Percentiles rank a stretch among this genome's conserved stretches.
phyloP scores from a whole-genome alignment of 768 basidiomycete species.

The Krasilnikovozyma curviuscula region DNA sequence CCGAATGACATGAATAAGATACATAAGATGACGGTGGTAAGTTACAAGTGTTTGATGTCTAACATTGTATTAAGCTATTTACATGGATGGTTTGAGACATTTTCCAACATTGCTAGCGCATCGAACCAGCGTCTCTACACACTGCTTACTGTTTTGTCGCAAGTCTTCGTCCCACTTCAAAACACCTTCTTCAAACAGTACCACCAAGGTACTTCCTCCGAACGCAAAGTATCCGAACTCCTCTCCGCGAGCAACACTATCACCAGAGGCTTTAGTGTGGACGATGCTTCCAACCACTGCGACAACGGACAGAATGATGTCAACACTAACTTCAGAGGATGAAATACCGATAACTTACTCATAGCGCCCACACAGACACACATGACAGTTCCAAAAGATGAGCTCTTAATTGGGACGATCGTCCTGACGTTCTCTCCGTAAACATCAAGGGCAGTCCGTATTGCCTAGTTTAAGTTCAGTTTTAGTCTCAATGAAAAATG shows the following conservation, averaged over 20 bases:
- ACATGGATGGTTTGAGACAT: no score
- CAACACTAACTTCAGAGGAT: background rate
- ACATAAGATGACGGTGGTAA: no score
- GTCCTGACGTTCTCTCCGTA: slow-evolving; percentile 88
- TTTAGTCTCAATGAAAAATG: background rate
- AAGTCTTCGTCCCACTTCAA: slow-evolving; percentile 87
- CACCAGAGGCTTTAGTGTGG: slow-evolving; percentile 69
- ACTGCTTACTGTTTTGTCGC: slow-evolving; percentile 44
- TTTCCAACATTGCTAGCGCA: no score
- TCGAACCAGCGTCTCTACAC: background rate
- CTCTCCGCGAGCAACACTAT: slow-evolving; percentile 58
- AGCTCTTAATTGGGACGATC: slow-evolving; percentile 76
- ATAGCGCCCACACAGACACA: slow-evolving; percentile 38
- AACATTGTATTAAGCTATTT: no score
- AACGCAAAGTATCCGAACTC: slow-evolving; percentile 93
- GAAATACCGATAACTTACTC: slow-evolving; percentile 18
- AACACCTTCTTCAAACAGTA: slow-evolving; percentile 65
- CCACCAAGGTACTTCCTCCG: slow-evolving; percentile 80
- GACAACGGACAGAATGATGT: background rate
- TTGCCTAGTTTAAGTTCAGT: background rate
- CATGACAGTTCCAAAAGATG: slow-evolving; percentile 78
- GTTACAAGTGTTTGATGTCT: no score
- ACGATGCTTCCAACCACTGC: slow-evolving; percentile 58
- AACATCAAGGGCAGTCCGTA: slow-evolving; percentile 40
- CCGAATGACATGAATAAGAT: no score